Conservation (phyloP, 306 rosid genomes). For the Rosa chinensis region DNA sequence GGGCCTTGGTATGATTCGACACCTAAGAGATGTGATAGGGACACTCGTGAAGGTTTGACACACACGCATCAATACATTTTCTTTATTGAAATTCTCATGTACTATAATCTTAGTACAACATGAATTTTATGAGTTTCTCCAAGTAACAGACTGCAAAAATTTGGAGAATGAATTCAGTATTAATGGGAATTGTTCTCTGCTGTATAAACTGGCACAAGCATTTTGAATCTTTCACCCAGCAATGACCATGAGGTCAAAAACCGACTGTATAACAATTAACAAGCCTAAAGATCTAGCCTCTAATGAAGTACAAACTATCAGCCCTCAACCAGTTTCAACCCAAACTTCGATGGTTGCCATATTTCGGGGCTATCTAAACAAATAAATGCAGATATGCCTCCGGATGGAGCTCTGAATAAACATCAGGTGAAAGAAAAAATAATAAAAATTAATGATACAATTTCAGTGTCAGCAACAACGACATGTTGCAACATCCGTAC, state of each 20-base stretch:
- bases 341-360: slow-evolving; percentile 11
- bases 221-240: slow-evolving; percentile 8
- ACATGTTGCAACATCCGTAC: slow-evolving; percentile 57
- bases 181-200: not conserved
- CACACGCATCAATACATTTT: too few relatives aligned
- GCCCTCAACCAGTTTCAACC: slow-evolving; percentile 22
- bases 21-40: too few relatives aligned
- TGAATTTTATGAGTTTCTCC: too few relatives aligned
- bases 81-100: too few relatives aligned
- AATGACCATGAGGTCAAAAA: slow-evolving; percentile 29
- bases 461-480: slow-evolving; percentile 70
- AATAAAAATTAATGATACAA: slow-evolving; percentile 20
- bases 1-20: too few relatives aligned
- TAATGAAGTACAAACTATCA: slow-evolving; percentile 7
- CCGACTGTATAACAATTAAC: slow-evolving; percentile 33
- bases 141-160: too few relatives aligned
- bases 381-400: slow-evolving; percentile 21
- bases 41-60: too few relatives aligned
- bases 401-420: slow-evolving; percentile 19
- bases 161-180: not conserved
- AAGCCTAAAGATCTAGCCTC: slow-evolving; percentile 34
- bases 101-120: too few relatives aligned
- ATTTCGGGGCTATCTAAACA: slow-evolving; percentile 23
- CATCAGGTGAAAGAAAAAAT: not conserved
- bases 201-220: slow-evolving; percentile 9